phyloP scores from a whole-genome alignment of 2,329 filamentous ascomycete species.

The Leptographium flavum region DNA sequence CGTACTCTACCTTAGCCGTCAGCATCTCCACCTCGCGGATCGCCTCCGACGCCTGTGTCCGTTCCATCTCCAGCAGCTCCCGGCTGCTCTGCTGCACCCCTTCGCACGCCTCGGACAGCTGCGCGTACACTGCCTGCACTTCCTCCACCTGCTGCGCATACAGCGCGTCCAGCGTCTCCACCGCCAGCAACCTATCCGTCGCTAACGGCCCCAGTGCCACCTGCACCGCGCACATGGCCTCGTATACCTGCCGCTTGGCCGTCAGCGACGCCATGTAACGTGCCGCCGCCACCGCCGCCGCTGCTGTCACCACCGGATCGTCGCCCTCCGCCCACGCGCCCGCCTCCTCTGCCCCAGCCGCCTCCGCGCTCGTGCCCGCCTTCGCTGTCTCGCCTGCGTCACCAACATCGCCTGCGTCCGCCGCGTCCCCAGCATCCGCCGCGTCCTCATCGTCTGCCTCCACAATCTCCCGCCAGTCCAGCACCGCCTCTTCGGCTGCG shows the following conservation, averaged over 20 bases:
- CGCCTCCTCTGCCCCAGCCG: constrained; percentile 5
- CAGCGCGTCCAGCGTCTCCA: constrained; percentile 46
- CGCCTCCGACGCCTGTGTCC: constrained; percentile 51
- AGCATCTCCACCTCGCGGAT: constrained; percentile 69
- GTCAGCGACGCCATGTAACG: constrained; percentile 28
- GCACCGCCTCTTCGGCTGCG: constrained; percentile 58
- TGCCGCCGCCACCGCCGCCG: constrained; percentile 16
- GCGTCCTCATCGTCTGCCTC: constrained; percentile 11
- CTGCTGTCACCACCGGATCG: constrained; percentile 8
- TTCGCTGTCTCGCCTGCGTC: background rate
- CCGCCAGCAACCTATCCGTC: constrained; percentile 34
- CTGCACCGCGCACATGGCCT: constrained; percentile 36
- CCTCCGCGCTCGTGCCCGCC: background rate
- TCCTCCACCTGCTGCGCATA: constrained; percentile 50
- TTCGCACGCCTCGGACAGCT: constrained; percentile 56
- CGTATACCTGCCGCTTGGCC: constrained; percentile 40
- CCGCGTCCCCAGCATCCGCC: background rate
- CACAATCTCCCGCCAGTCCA: constrained; percentile 47
- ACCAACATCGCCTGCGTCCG: constrained; percentile 1
- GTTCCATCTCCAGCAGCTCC: constrained; percentile 56
- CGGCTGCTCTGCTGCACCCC: constrained; percentile 51
- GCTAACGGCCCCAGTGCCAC: constrained; percentile 47
- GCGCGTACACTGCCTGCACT: constrained; percentile 52
- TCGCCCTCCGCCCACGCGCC: constrained; percentile 5
- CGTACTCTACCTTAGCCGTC: constrained; percentile 80